phyloP scores from a whole-genome alignment of 768 basidiomycete species.

The Psilocybe subaeruginosa region DNA sequence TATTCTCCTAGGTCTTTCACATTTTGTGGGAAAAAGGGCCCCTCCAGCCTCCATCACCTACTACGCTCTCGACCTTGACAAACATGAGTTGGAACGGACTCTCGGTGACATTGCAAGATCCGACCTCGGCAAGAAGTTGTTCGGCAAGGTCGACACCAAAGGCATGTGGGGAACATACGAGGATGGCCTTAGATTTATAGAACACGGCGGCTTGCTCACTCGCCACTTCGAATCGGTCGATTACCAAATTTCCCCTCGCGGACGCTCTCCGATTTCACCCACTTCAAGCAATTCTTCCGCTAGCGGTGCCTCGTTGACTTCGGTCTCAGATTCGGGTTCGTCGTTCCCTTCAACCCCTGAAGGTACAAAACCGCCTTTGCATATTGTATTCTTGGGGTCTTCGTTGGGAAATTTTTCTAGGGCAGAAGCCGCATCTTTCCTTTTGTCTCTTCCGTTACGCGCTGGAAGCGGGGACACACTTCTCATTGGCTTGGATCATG shows the following conservation, averaged over 20 bases:
- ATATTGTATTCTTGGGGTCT: conserved; percentile 90
- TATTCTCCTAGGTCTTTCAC: conserved; percentile 73
- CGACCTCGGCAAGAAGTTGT: conserved; percentile 59
- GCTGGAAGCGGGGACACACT: conserved; percentile 79
- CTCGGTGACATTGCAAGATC: conserved; percentile 68
- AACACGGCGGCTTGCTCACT: conserved; percentile 58
- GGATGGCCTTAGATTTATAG: conserved; percentile 80
- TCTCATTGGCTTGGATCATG: conserved; percentile 89
- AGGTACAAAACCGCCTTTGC: conserved; percentile 53
- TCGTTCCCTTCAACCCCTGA: conserved; percentile 53
- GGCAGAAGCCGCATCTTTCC: conserved; percentile 69
- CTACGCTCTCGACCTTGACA: conserved; percentile 93
- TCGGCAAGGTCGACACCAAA: conserved; percentile 75
- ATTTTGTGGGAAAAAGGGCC: conserved; percentile 40
- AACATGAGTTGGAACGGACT: conserved; percentile 82
- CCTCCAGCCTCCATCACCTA: conserved; percentile 66
- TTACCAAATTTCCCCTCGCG: conserved; percentile 22
- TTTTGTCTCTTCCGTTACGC: conserved; percentile 78
- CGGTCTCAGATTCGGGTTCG: conserved; percentile 22
- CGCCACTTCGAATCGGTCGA: conserved; percentile 17
- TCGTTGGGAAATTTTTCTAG: conserved; percentile 90
- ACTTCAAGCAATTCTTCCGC: conserved; percentile 27
- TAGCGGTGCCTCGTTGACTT: conserved; percentile 14
- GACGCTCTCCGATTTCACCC: conserved; percentile 43
- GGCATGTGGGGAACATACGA: conserved; percentile 94